These are phyloP conservation scores for Cyclotella distinguenda DNA, from an alignment of 108 stramenopile genomes.

Conservation along the genomic window DNA sequence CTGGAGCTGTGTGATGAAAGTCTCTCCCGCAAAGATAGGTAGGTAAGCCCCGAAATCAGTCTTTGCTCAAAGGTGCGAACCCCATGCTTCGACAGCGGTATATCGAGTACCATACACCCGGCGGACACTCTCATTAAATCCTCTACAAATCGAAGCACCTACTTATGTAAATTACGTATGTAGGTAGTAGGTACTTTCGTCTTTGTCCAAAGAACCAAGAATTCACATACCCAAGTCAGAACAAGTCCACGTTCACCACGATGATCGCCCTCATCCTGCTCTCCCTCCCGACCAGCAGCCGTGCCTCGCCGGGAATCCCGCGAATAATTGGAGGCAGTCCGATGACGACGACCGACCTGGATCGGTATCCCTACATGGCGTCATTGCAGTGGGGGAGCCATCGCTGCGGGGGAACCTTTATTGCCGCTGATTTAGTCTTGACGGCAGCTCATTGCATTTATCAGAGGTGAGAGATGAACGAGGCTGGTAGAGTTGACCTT, in stretches of 20 bases:
- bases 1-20: too few species aligned
- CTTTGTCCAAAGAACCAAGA: too few species aligned
- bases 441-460: constrained; percentile 48
- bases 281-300: neutral
- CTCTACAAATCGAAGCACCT: too few species aligned
- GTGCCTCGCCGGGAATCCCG: neutral
- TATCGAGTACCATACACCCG: too few species aligned
- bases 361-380: constrained; percentile 12
- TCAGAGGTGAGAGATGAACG: neutral
- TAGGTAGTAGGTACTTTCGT: too few species aligned
- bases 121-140: too few species aligned
- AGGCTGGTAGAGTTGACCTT: neutral
- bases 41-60: too few species aligned
- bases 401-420: constrained; percentile 48
- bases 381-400: constrained; percentile 19
- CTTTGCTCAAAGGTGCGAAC: too few species aligned
- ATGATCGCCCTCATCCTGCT: neutral
- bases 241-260: neutral
- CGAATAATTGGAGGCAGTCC: constrained; percentile 20
- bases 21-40: too few species aligned
- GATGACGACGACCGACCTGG: neutral
- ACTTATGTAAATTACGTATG: too few species aligned
- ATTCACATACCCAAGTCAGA: too few species aligned
- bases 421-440: constrained; percentile 42
- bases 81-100: too few species aligned